phyloP scores from a whole-genome alignment of 176 grass and related monocot genomes.

The Thinopyrum elongatum region DNA sequence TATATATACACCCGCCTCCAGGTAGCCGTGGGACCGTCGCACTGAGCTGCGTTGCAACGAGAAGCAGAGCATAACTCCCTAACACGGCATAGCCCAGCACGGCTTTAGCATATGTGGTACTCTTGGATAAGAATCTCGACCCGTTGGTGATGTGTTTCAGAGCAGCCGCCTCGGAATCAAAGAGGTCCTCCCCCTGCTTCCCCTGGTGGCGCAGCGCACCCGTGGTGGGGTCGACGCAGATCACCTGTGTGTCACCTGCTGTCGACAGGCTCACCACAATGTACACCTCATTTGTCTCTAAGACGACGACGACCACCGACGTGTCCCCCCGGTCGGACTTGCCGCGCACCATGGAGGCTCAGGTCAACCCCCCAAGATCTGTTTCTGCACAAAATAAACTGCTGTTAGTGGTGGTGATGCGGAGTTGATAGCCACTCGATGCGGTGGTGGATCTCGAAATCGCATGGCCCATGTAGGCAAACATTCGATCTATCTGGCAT shows the following conservation, averaged over 20 bases:
- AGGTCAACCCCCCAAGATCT: neutral
- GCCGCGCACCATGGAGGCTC: constrained; percentile 13
- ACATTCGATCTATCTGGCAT: neutral
- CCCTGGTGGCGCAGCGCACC: constrained; percentile 58
- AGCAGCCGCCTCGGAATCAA: constrained; percentile 70
- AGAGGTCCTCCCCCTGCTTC: constrained; percentile 67
- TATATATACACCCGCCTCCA: constrained; percentile 79
- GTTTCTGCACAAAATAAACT: neutral
- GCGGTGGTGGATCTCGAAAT: neutral
- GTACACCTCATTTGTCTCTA: constrained; percentile 75
- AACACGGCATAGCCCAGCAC: constrained; percentile 72
- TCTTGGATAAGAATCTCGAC: constrained; percentile 70
- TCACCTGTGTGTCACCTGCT: constrained; percentile 59
- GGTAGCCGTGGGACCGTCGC: constrained; percentile 59
- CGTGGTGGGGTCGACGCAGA: constrained; percentile 88
- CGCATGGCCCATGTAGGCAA: neutral
- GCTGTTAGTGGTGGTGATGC: neutral
- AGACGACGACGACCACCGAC: constrained; percentile 52
- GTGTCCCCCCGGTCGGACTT: constrained; percentile 39
- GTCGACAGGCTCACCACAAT: constrained; percentile 78
- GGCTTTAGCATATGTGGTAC: constrained; percentile 60
- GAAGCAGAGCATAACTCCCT: constrained; percentile 68
- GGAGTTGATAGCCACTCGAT: neutral
- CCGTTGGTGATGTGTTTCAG: constrained; percentile 74
- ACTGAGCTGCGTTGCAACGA: constrained; percentile 74